phyloP scores from a whole-genome alignment of 805 yeast species.

The Kodamaea nitidulidarum region DNA sequence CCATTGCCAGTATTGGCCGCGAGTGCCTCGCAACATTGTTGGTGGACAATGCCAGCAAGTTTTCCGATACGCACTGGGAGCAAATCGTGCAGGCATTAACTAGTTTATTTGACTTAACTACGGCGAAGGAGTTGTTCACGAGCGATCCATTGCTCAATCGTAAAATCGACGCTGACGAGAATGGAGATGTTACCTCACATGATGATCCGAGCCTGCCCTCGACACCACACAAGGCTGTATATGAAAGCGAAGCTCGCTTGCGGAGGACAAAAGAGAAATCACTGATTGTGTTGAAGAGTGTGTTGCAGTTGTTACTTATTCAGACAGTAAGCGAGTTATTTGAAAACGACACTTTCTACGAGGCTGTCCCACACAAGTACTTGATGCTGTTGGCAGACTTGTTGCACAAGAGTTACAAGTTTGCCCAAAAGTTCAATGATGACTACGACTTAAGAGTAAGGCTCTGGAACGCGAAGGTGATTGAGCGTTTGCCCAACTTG shows the following conservation, averaged over 20 bases:
- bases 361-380: slow-evolving; percentile 61
- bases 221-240: slow-evolving; percentile 12
- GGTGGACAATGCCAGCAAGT: slow-evolving; percentile 66
- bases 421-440: slow-evolving; percentile 83
- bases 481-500: slow-evolving; percentile 87
- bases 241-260: slow-evolving; percentile 33
- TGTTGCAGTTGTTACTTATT: slow-evolving; percentile 82
- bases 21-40: slow-evolving; percentile 80
- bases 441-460: slow-evolving; percentile 85
- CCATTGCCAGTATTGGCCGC: slow-evolving; percentile 92
- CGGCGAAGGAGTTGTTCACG: slow-evolving; percentile 79
- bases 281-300: slow-evolving; percentile 86
- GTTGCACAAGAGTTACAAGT: slow-evolving; percentile 66
- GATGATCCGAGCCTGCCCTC: slow-evolving; percentile 12
- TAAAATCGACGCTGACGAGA: slow-evolving; percentile 27
- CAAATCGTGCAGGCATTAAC: slow-evolving; percentile 62
- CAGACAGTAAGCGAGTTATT: slow-evolving; percentile 80
- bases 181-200: slow-evolving; percentile 18
- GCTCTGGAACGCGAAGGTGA: slow-evolving; percentile 86
- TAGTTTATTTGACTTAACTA: slow-evolving; percentile 71
- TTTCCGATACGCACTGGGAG: slow-evolving; percentile 69
- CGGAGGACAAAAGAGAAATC: slow-evolving; percentile 56
- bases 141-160: slow-evolving; percentile 44
- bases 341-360: slow-evolving; percentile 65
- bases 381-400: slow-evolving; percentile 57